These are phyloP conservation scores for Multifurca ochricompacta DNA, from an alignment of 768 basidiomycete genomes.

Conservation along the genomic window DNA sequence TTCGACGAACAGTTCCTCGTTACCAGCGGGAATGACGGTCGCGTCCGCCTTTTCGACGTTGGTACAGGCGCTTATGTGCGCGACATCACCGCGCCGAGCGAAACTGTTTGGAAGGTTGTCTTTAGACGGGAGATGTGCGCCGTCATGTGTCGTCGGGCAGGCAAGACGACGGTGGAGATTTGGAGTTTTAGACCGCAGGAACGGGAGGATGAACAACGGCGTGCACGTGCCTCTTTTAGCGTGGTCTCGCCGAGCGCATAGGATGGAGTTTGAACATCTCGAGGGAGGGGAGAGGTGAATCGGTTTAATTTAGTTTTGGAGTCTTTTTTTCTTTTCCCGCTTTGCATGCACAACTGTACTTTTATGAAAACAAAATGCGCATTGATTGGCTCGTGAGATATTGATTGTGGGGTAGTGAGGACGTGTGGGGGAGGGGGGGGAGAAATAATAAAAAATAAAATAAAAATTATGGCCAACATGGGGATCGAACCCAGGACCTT, in stretches of 20 bases:
- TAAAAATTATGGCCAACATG: conserved; percentile 23
- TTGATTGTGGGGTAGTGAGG: no score
- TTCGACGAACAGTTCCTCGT: conserved; percentile 78
- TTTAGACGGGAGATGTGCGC: conserved; percentile 68
- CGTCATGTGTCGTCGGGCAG: conserved; percentile 71
- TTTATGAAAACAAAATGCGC: no score
- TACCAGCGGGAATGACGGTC: conserved; percentile 79
- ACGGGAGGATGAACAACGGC: neutral
- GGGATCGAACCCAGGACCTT: conserved; percentile 26
- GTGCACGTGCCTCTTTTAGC: no score
- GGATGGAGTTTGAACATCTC: no score
- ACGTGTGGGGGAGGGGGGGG: no score
- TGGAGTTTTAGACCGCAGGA: conserved; percentile 61
- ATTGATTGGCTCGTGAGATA: no score
- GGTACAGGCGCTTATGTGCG: conserved; percentile 61
- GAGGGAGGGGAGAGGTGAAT: no score
- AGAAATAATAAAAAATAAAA: no score
- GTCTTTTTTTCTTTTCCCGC: no score
- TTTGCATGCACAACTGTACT: no score
- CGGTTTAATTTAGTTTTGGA: no score
- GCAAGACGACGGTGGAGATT: conserved; percentile 83
- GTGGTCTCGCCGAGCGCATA: no score
- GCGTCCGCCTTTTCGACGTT: conserved; percentile 66
- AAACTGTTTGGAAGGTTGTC: conserved; percentile 82
- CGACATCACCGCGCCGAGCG: conserved; percentile 69